A percentile compares a stretch with the other conserved stretches of the same genome.
These are phyloP conservation scores for Climacium dendroides DNA, from an alignment of 225 moss, liverwort and hornwort genomes.

Conservation along the genomic window DNA sequence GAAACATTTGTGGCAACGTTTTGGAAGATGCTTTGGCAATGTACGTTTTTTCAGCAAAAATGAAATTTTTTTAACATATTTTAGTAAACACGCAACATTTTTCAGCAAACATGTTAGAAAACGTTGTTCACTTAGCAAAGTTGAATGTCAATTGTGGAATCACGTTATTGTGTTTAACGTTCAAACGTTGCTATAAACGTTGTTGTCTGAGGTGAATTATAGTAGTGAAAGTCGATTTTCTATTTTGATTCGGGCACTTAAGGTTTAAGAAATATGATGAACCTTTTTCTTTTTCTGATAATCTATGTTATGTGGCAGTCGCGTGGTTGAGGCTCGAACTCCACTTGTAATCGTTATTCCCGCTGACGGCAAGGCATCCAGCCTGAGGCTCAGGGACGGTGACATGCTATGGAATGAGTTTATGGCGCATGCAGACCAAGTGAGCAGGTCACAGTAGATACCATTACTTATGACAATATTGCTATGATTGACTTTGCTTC, in stretches of 20 bases:
- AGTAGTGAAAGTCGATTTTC: not conserved
- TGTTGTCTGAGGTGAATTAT: not conserved
- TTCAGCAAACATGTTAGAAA: not conserved
- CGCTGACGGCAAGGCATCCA: slow-evolving; percentile 31
- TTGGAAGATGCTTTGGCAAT: not conserved
- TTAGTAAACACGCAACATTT: not conserved
- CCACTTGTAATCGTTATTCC: slow-evolving; percentile 67
- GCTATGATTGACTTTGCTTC: not conserved
- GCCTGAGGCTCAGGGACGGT: not conserved
- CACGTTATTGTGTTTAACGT: not conserved
- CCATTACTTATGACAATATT: not conserved
- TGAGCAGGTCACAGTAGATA: not conserved
- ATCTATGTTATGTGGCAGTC: slow-evolving; percentile 16
- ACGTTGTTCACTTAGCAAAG: not conserved
- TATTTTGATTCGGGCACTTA: not conserved
- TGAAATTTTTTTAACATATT: not conserved
- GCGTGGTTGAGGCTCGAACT: slow-evolving; percentile 57
- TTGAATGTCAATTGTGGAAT: not conserved
- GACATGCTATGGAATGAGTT: not conserved
- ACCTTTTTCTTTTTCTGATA: not conserved
- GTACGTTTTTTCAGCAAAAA: not conserved
- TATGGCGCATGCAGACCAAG: not conserved
- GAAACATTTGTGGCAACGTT: not conserved
- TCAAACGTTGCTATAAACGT: not conserved
- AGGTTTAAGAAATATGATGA: not conserved